phyloP scores from a whole-genome alignment of 768 basidiomycete genomes.

The Terana coerulea region DNA sequence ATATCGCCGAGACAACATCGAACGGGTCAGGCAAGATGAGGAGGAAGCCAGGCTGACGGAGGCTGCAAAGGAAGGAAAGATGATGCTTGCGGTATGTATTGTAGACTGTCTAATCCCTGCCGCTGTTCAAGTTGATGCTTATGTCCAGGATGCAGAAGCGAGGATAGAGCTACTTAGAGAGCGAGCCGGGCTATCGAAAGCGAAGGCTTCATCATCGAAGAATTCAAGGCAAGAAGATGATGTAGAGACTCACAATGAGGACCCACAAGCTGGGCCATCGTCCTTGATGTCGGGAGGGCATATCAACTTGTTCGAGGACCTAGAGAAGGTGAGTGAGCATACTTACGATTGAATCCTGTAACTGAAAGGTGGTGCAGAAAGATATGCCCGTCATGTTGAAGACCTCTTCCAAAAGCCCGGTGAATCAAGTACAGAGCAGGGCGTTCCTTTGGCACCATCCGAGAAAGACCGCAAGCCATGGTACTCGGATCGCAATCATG shows the following conservation, averaged over 20 bases:
- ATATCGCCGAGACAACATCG: constrained; percentile 81
- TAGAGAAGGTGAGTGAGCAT: constrained; percentile 55
- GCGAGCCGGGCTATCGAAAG: constrained; percentile 44
- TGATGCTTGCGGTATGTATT: constrained; percentile 62
- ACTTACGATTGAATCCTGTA: neutral
- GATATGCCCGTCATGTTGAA: neutral
- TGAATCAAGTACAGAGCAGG: constrained; percentile 49
- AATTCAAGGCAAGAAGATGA: constrained; percentile 18
- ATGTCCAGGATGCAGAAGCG: constrained; percentile 71
- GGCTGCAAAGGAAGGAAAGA: constrained; percentile 64
- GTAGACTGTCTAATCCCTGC: neutral
- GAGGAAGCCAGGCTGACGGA: constrained; percentile 69
- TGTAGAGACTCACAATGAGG: constrained; percentile 7
- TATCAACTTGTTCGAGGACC: constrained; percentile 80
- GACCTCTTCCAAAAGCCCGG: constrained; percentile 16
- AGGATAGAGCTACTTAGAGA: constrained; percentile 62
- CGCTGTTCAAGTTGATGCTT: neutral
- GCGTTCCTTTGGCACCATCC: constrained; percentile 69
- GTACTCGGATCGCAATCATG: constrained; percentile 43
- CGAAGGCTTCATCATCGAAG: no score
- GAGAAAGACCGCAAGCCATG: constrained; percentile 79
- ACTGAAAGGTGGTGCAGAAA: neutral
- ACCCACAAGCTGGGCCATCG: constrained; percentile 25
- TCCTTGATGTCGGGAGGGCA: constrained; percentile 55
- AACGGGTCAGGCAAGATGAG: constrained; percentile 75